A percentile compares a stretch with the other conserved stretches of the same genome.
Conservation (phyloP, 2,329 filamentous ascomycete genomes). For the Curvularia sp. region DNA sequence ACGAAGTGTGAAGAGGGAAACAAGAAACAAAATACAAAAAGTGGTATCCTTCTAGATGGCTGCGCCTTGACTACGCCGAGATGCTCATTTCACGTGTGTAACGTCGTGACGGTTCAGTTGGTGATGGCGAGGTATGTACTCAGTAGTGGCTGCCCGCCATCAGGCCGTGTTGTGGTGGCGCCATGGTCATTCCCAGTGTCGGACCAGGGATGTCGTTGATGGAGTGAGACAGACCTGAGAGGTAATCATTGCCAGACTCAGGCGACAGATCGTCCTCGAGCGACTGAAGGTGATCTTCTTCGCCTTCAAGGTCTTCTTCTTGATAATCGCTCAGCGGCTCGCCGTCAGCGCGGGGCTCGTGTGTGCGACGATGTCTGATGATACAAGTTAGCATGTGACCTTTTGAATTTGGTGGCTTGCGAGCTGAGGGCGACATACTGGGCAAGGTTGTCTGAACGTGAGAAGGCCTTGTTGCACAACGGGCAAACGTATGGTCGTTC, state of each 20-base stretch:
- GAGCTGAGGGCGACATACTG: slow-evolving; percentile 68
- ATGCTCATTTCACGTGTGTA: slow-evolving; percentile 35
- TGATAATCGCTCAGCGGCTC: slow-evolving; percentile 69
- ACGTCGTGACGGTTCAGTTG: slow-evolving; percentile 26
- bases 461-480: slow-evolving; percentile 98
- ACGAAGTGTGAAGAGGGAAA: slow-evolving; percentile 22
- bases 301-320: slow-evolving; percentile 87
- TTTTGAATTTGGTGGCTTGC: slow-evolving; percentile 18
- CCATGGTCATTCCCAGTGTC: slow-evolving; percentile 48
- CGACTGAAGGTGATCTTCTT: slow-evolving; percentile 83
- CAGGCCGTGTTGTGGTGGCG: slow-evolving; percentile 54
- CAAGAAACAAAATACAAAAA: slow-evolving; percentile 30
- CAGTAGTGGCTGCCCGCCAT: slow-evolving; percentile 56
- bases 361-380: slow-evolving; percentile 73
- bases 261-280: slow-evolving; percentile 82
- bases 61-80: slow-evolving; percentile 33
- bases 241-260: slow-evolving; percentile 71
- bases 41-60: slow-evolving; percentile 29
- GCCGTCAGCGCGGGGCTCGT: slow-evolving; percentile 74
- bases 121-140: slow-evolving; percentile 20
- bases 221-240: slow-evolving; percentile 39
- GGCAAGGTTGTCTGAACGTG: slow-evolving; percentile 96
- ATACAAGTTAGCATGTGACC: slow-evolving; percentile 50
- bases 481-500: slow-evolving; percentile 98
- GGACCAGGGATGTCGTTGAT: slow-evolving; percentile 49